Evolutionary conservation across 306 rosid genomes (phyloP).

Genomic region (Pterocarpus santalinus): DNA sequence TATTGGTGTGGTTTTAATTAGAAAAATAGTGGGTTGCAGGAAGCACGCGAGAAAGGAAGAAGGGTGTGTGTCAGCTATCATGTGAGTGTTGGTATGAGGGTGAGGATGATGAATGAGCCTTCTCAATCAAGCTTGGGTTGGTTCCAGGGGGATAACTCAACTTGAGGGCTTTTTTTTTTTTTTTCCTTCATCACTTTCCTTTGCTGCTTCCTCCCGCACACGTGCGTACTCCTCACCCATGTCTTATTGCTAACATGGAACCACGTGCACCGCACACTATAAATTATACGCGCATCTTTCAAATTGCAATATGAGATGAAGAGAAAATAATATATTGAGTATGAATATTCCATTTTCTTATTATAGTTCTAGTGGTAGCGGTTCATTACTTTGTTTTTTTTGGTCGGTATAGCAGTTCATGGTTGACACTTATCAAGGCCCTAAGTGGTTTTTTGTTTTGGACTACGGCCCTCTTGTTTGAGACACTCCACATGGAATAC

Average conservation of each 20-base stretch:
- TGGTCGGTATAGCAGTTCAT: too few relatives aligned
- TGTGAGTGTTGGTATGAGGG: constrained; percentile 55
- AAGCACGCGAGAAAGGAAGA: constrained; percentile 82
- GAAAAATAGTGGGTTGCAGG: constrained; percentile 51
- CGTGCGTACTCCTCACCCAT: constrained; percentile 62
- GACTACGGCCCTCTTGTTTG: background rate
- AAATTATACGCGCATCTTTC: constrained; percentile 1
- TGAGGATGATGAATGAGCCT: constrained; percentile 10
- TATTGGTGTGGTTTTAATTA: constrained; percentile 28
- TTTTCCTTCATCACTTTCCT: constrained; percentile 38
- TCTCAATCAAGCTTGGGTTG: constrained; percentile 55
- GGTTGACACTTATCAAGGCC: background rate
- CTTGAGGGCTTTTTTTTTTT: background rate
- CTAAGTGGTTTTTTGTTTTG: background rate
- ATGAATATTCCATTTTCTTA: too few relatives aligned
- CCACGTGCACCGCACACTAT: constrained; percentile 60
- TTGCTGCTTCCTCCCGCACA: constrained; percentile 55
- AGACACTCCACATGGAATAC: too few relatives aligned
- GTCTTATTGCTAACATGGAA: constrained; percentile 57
- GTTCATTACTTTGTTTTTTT: too few relatives aligned
- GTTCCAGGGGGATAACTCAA: constrained; percentile 6
- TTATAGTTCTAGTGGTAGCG: too few relatives aligned
- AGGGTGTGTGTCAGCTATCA: constrained; percentile 79
- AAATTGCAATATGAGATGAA: background rate
- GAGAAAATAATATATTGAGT: background rate